Evolutionary conservation across 345 rosid species (phyloP), one percentile per base, ranked within the genome.

Genomic region (Populus simonii): DNA sequence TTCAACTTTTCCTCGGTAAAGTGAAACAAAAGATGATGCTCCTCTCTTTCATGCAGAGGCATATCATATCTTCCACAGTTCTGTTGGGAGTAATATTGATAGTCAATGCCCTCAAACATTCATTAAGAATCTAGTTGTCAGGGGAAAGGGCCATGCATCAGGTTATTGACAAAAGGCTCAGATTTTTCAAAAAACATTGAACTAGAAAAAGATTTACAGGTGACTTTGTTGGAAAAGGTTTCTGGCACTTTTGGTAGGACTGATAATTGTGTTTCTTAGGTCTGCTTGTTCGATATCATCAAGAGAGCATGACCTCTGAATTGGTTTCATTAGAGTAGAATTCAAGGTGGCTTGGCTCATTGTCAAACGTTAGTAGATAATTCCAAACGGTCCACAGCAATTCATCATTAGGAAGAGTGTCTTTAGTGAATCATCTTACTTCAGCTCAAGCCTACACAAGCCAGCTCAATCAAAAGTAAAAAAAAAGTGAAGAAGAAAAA

Each of bases 151-250:
- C 43, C 43, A 39, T 39, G 10, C 16, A 49, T 53, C 23, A 53
- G 10, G 10, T 20, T 53, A 7, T 20, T 55, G 61, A 55, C 25
- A 22, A 20, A 55, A 55, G 61, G 23, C 25, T 55, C 61, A 6
- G 61, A 22, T 55, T 8, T 53, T 55, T 18, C 61, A 6, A 53
- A 20, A 6, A 53, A 18, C 61, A 53, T 20, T 11, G 61, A 7
- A 55, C 61, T 59, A 8, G 35, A 76, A 80, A 80, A 78, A 57
- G 57, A 70, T 25, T 71, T 23, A 3, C 29, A 3, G 41, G 71
- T 68, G 51, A 69, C 76, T 75, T 66, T 33, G 41, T 66, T 47
- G 55, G 76, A 73, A 78, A 86, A 86, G 68, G 25, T 27, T 66
- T 45, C 36, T 41, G 13, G 67, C 41, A 70, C 35, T 66, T 59